These are phyloP conservation scores for Erysiphe pulchra DNA, from an alignment of 2,329 filamentous ascomycete species.

Conservation along the genomic window DNA sequence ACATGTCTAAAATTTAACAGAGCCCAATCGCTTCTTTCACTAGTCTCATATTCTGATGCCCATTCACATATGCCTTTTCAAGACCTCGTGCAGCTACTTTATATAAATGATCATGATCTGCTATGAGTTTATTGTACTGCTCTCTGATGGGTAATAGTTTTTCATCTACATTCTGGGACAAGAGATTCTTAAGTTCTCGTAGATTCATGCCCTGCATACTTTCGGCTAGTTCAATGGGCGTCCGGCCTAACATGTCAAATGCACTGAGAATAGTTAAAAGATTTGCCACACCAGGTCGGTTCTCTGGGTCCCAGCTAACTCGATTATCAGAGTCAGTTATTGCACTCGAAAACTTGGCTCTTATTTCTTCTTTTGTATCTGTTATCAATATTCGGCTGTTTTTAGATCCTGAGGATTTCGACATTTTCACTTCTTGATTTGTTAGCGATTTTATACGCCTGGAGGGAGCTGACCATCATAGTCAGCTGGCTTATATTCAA, in stretches of 20 bases:
- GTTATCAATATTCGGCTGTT: constrained; percentile 65
- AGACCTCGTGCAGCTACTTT: constrained; percentile 32
- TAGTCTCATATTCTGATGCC: constrained; percentile 22
- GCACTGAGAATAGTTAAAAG: constrained; percentile 57
- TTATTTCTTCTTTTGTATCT: constrained; percentile 37
- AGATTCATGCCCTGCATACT: constrained; percentile 21
- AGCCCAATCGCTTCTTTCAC: constrained; percentile 20
- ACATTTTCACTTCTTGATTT: constrained; percentile 68
- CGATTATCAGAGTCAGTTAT: constrained; percentile 44
- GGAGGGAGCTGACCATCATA: constrained; percentile 21
- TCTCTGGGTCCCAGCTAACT: constrained; percentile 45
- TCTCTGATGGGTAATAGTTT: constrained; percentile 28
- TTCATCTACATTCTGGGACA: constrained; percentile 28
- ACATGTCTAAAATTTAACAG: background rate
- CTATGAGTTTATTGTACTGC: constrained; percentile 26
- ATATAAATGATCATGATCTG: constrained; percentile 25
- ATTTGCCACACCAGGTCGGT: constrained; percentile 66
- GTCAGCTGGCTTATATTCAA: constrained; percentile 1
- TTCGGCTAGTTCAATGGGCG: constrained; percentile 17
- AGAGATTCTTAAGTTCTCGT: constrained; percentile 34
- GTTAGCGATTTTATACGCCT: constrained; percentile 78
- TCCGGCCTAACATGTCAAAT: constrained; percentile 24
- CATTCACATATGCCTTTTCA: constrained; percentile 32
- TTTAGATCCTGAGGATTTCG: constrained; percentile 52
- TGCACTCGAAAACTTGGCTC: constrained; percentile 42